phyloP scores from a whole-genome alignment of 2,329 filamentous ascomycete genomes.

The Cordyceps farinosa region DNA sequence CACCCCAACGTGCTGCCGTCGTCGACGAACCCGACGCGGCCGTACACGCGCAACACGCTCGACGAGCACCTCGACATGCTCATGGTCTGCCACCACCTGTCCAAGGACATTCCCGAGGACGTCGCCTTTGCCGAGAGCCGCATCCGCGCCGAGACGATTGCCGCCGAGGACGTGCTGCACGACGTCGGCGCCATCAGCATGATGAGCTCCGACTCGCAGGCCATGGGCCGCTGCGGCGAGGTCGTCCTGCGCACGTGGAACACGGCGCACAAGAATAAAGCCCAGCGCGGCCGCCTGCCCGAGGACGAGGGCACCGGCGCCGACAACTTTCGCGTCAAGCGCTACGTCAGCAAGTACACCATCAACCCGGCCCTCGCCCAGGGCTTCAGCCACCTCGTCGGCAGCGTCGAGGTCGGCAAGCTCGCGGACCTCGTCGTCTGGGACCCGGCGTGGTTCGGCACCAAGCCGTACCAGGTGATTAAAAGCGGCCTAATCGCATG shows the following conservation, averaged over 20 bases:
- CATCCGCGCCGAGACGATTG: constrained; percentile 93
- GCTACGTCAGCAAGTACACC: constrained; percentile 94
- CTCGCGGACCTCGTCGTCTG: constrained; percentile 86
- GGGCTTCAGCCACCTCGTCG: constrained; percentile 82
- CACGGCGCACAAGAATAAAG: constrained; percentile 94
- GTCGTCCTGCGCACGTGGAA: constrained; percentile 94
- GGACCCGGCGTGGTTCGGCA: constrained; percentile 80
- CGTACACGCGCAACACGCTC: constrained; percentile 86
- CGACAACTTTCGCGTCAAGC: constrained; percentile 88
- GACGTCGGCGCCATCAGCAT: constrained; percentile 94
- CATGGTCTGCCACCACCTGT: constrained; percentile 96
- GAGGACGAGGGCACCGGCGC: constrained; percentile 77
- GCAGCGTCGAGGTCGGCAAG: constrained; percentile 84
- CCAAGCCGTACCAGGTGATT: constrained; percentile 75
- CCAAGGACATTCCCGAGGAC: constrained; percentile 89
- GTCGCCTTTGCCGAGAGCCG: constrained; percentile 92
- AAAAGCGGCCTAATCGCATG: constrained; percentile 86
- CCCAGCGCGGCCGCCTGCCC: constrained; percentile 70
- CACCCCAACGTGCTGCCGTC: constrained; percentile 72
- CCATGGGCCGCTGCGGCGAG: constrained; percentile 95
- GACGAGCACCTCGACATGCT: constrained; percentile 98
- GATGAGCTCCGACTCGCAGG: constrained; percentile 95
- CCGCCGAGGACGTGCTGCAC: constrained; percentile 92
- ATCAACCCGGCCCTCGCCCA: constrained; percentile 91
- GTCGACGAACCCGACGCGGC: constrained; percentile 81